phyloP scores from a whole-genome alignment of 208 protist species.

The Leptomonas seymouri region DNA sequence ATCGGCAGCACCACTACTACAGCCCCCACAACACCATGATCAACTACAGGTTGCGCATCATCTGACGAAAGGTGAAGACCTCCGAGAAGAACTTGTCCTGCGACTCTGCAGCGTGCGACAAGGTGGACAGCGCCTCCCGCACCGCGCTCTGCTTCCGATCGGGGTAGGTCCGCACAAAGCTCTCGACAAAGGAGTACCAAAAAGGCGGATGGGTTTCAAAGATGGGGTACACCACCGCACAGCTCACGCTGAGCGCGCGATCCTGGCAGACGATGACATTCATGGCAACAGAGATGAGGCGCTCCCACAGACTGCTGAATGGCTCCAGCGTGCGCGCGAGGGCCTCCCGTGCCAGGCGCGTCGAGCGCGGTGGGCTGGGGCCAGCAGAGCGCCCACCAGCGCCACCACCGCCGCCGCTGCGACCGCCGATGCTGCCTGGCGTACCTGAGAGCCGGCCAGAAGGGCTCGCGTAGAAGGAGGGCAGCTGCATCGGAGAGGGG shows the following conservation, averaged over 20 bases:
- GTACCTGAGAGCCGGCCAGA: conserved; percentile 41
- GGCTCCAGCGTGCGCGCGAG: conserved; percentile 70
- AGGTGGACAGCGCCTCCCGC: conserved; percentile 63
- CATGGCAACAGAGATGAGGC: conserved; percentile 78
- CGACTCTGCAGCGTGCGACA: conserved; percentile 68
- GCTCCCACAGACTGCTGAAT: conserved; percentile 66
- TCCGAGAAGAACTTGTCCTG: conserved; percentile 83
- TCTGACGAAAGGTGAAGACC: conserved; percentile 78
- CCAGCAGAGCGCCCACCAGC: conserved; percentile 8
- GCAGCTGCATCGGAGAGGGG: conserved; percentile 57
- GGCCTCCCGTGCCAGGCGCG: conserved; percentile 41
- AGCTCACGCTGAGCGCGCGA: conserved; percentile 70
- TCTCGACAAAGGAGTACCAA: conserved; percentile 77
- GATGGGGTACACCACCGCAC: conserved; percentile 77
- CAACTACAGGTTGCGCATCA: conserved; percentile 54
- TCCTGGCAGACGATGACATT: conserved; percentile 86
- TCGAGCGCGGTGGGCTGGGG: conserved; percentile 21
- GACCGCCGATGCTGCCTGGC: conserved; percentile 31
- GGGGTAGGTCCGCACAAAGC: conserved; percentile 70
- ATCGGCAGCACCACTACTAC: too few relatives aligned
- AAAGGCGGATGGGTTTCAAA: conserved; percentile 85
- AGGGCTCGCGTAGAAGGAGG: conserved; percentile 47
- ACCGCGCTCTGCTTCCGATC: conserved; percentile 61
- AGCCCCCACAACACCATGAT: too few relatives aligned
- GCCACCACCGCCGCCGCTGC: conserved; percentile 23